Evolutionary conservation across 139 green algal species (phyloP).

Genomic region (Tetraselmis striata): DNA sequence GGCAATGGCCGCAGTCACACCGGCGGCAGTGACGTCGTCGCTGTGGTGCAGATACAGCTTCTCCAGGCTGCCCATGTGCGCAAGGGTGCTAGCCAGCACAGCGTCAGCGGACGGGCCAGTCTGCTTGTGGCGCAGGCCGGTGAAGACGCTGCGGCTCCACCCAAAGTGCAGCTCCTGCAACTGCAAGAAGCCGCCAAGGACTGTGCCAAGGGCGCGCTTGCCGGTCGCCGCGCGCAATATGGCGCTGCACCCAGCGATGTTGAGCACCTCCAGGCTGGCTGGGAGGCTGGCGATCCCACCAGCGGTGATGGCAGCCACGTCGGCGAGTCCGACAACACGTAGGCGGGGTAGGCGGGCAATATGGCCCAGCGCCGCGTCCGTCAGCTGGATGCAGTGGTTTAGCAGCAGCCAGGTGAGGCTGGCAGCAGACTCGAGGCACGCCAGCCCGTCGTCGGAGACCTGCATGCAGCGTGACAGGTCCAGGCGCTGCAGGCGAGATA

Average conservation of each 20-base stretch:
- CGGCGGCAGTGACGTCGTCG: not conserved
- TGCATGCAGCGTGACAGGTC: not conserved
- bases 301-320: not conserved
- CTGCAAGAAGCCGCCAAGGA: not conserved
- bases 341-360: not conserved
- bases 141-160: not conserved
- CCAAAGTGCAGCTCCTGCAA: not conserved
- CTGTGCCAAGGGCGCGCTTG: not conserved
- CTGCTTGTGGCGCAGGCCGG: not conserved
- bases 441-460: not conserved
- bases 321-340: not conserved
- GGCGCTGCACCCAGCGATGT: not conserved
- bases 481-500: not conserved
- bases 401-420: not conserved
- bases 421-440: not conserved
- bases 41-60: not conserved
- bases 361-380: not conserved
- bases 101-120: not conserved
- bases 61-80: not conserved
- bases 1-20: not conserved
- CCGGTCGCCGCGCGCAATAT: too few relatives aligned
- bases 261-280: not conserved
- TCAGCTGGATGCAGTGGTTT: not conserved
- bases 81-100: not conserved
- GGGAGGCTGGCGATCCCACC: not conserved